These are phyloP conservation scores for Colletotrichum noveboracense DNA, from an alignment of 2,329 filamentous ascomycete genomes.

Conservation along the genomic window DNA sequence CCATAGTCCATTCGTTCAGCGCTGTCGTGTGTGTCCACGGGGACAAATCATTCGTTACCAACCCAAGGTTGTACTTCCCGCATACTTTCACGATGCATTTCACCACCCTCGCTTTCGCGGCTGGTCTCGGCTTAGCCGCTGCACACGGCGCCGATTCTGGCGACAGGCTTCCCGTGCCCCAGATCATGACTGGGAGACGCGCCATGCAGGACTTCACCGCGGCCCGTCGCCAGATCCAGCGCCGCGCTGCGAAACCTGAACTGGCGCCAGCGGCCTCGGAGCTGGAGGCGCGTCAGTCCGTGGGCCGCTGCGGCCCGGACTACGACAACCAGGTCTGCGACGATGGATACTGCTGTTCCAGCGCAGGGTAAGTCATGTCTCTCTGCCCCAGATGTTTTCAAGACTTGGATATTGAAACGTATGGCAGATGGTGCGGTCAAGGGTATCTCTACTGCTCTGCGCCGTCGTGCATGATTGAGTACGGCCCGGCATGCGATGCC, in stretches of 20 bases:
- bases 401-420: background rate
- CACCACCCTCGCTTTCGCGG: slow-evolving; percentile 5
- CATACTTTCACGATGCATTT: slow-evolving; percentile 1
- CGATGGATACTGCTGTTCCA: slow-evolving; percentile 44
- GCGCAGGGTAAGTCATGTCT: slow-evolving; percentile 39
- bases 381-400: background rate
- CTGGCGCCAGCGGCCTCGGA: slow-evolving; percentile 1
- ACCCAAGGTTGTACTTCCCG: background rate
- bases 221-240: slow-evolving; percentile 6
- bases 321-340: slow-evolving; percentile 36
- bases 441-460: slow-evolving; percentile 61
- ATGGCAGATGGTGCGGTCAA: slow-evolving; percentile 59
- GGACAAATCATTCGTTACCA: background rate
- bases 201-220: slow-evolving; percentile 11
- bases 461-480: slow-evolving; percentile 66
- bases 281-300: slow-evolving; percentile 36
- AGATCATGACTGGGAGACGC: slow-evolving; percentile 11
- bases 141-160: slow-evolving; percentile 8
- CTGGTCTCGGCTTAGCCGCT: slow-evolving; percentile 3
- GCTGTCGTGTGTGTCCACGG: background rate
- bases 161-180: background rate
- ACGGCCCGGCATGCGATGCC: slow-evolving; percentile 66
- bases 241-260: background rate
- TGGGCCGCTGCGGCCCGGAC: slow-evolving; percentile 51
- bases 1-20: slow-evolving; percentile 12